Base-by-base conservation (phyloP, 176 grass and related monocot genomes). In the Chloris gayana region DNA sequence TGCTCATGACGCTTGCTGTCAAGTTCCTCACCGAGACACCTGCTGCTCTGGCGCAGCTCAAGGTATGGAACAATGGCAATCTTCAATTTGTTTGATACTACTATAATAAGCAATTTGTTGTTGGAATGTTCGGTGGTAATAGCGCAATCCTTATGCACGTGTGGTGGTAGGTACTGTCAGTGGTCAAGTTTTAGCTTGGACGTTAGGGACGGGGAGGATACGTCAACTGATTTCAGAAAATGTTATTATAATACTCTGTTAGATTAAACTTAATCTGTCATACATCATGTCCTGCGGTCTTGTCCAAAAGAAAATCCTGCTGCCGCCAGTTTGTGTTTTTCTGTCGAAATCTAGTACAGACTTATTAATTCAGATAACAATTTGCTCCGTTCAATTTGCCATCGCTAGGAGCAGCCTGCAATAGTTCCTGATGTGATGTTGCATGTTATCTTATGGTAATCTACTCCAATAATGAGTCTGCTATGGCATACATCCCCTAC, bases 21-120 rank as follows among this genome's bases (percentile, higher is more conserved):
- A 99, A 95, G 80, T 99, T 95, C 88, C 87, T 99, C 83, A 91
- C 79, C 34, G 96, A 99, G 74, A 87, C 89, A 33, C 92, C 93
- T 62, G 26, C 80, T 21, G 93, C 92, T 19, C 84, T 99, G 24
- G 86, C 85, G 0, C 75, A 93, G 63, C 90, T 99, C 45, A 91
- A 71, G 88, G 94, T 97, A 84, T 19, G 61, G 50, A 76, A 9
- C 18, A 49, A 13, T 67, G n/a, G 21, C 9, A 29, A 69, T 76
- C 15, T 63, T 51, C 35, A 6, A 37, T 37, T 37, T 37, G 35
- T 14, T 81, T 67, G 45, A 58, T 35, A 35, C n/a, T 21, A n/a
- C n/a, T n/a, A n/a, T n/a, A 61, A 65, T 47, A 54, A 44, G 21
- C 42, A 83, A 65, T 71, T 80, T 53, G n/a, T 6, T 64, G 76